These are phyloP conservation scores for Talaromyces sp. DNA, from an alignment of 2,329 filamentous ascomycete genomes.

Conservation along the genomic window DNA sequence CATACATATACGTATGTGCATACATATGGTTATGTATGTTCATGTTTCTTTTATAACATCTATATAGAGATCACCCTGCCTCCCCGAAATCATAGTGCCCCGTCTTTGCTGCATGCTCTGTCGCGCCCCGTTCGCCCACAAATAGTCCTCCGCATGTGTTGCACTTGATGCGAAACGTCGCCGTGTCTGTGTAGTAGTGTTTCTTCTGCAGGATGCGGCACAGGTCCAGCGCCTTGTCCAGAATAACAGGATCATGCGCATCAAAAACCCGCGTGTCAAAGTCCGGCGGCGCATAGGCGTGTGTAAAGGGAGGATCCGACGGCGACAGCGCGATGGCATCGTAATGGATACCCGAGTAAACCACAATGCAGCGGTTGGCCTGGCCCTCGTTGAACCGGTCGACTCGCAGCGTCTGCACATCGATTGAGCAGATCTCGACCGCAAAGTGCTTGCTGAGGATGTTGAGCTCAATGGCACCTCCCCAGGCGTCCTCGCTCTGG, in stretches of 20 bases:
- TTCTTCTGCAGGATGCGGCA: slow-evolving; percentile 63
- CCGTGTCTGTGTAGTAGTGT: slow-evolving; percentile 86
- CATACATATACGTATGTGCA: no score
- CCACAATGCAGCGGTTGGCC: slow-evolving; percentile 66
- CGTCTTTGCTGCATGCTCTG: slow-evolving; percentile 42
- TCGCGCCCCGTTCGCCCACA: slow-evolving; percentile 43
- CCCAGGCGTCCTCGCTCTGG: slow-evolving; percentile 76
- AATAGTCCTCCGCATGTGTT: slow-evolving; percentile 51
- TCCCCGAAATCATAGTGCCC: slow-evolving; percentile 50
- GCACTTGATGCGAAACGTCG: slow-evolving; percentile 73
- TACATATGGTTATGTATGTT: background rate
- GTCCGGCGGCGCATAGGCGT: slow-evolving; percentile 61
- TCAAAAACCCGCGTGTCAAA: slow-evolving; percentile 76
- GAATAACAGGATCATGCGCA: slow-evolving; percentile 49
- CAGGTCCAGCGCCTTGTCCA: slow-evolving; percentile 60
- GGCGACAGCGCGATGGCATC: slow-evolving; percentile 77
- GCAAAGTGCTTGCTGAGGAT: slow-evolving; percentile 82
- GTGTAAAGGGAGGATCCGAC: slow-evolving; percentile 53
- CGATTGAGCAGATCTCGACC: slow-evolving; percentile 78
- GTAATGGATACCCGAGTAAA: slow-evolving; percentile 93
- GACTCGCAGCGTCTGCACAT: slow-evolving; percentile 65
- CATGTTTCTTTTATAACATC: background rate
- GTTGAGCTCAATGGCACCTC: slow-evolving; percentile 82
- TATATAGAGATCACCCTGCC: slow-evolving; percentile 23
- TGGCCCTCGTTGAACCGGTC: slow-evolving; percentile 76